These are phyloP conservation scores for Taiwanofungus camphoratus DNA, from an alignment of 1,284 basidiomycete species.

Conservation along the genomic window DNA sequence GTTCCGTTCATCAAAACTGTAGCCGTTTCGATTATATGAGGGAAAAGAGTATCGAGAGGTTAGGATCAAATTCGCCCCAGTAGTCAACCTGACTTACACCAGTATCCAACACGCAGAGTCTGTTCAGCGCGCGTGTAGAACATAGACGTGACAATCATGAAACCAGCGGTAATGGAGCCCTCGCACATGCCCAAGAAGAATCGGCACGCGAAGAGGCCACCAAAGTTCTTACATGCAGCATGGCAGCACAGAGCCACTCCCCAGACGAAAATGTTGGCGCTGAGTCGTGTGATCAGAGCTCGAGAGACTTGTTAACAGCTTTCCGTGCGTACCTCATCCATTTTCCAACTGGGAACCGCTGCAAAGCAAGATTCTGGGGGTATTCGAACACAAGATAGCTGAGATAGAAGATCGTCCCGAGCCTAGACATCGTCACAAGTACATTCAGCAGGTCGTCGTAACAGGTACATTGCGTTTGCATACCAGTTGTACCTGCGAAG, in stretches of 20 bases:
- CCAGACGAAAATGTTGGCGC: slow-evolving; percentile 69
- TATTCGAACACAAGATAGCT: neutral
- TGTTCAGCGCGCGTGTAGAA: slow-evolving; percentile 76
- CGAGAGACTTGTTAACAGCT: no score
- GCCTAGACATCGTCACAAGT: no score
- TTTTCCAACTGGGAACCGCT: slow-evolving; percentile 74
- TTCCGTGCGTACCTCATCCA: slow-evolving; percentile 61
- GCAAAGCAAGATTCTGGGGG: slow-evolving; percentile 69
- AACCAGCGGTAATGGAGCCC: slow-evolving; percentile 72
- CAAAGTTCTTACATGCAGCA: slow-evolving; percentile 70
- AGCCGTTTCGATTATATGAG: slow-evolving; percentile 18
- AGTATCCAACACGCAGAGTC: slow-evolving; percentile 69
- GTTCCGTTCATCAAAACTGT: slow-evolving; percentile 45
- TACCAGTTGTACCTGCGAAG: slow-evolving; percentile 3
- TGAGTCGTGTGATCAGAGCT: slow-evolving; percentile 19
- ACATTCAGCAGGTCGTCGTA: neutral
- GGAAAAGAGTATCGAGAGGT: neutral
- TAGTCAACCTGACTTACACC: slow-evolving; percentile 47
- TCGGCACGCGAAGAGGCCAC: slow-evolving; percentile 58
- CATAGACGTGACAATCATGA: slow-evolving; percentile 73
- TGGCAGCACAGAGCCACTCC: slow-evolving; percentile 55
- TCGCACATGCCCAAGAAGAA: slow-evolving; percentile 72
- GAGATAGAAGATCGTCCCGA: neutral
- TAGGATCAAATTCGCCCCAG: neutral
- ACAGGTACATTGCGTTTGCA: neutral